These are phyloP conservation scores for Cyathus striatus DNA, from an alignment of 768 basidiomycete species.

Conservation along the genomic window DNA sequence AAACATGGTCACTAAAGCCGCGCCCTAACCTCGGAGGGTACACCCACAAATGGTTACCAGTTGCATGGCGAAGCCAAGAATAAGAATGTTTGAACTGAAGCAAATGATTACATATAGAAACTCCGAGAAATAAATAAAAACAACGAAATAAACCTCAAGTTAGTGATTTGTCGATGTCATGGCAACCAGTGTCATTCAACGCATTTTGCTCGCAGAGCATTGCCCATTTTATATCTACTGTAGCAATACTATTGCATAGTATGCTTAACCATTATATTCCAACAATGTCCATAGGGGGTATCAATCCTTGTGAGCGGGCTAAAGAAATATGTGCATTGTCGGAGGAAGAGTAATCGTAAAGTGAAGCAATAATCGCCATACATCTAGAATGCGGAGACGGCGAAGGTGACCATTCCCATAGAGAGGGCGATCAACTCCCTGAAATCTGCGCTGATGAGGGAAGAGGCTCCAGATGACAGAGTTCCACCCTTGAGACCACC, in stretches of 20 bases:
- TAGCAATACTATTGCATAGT: no score
- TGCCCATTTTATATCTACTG: no score
- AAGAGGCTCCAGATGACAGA: constrained; percentile 17
- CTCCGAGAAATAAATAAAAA: neutral
- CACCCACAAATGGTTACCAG: no score
- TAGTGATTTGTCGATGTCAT: neutral
- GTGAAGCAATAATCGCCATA: constrained; percentile 14
- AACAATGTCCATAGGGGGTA: no score
- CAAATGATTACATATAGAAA: no score
- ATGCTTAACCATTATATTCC: no score
- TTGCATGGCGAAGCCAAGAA: no score
- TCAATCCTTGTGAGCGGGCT: no score
- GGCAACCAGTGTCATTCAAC: neutral
- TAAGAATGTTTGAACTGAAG: no score
- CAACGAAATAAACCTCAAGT: neutral
- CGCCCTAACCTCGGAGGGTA: no score
- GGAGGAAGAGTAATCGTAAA: neutral
- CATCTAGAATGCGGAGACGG: no score
- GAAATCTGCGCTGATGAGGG: constrained; percentile 14
- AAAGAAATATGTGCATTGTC: neutral
- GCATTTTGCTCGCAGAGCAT: neutral
- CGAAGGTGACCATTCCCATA: constrained; percentile 19
- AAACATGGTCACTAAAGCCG: no score
- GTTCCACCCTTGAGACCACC: constrained; percentile 36
- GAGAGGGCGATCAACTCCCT: constrained; percentile 15